These are phyloP conservation scores for Emmonsiellopsis sp. DNA, from an alignment of 2,329 filamentous ascomycete genomes.

Conservation along the genomic window DNA sequence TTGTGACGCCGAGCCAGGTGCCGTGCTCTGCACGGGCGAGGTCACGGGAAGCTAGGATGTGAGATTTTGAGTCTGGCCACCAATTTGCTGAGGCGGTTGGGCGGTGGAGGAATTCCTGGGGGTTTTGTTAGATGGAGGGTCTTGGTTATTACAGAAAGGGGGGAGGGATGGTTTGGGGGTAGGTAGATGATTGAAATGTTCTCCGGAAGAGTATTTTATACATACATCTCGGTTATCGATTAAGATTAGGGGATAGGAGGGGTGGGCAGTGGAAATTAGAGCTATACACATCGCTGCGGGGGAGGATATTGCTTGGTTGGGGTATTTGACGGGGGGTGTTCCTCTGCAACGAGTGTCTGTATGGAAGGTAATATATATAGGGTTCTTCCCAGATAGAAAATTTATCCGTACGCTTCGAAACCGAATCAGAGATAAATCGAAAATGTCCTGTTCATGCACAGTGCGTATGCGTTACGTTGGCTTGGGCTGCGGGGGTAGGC, in stretches of 20 bases:
- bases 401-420: too few relatives aligned
- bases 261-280: constrained; percentile 65
- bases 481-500: too few relatives aligned
- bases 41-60: constrained; percentile 54
- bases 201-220: not conserved
- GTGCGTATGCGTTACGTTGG: too few relatives aligned
- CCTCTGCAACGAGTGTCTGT: not conserved
- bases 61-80: constrained; percentile 47
- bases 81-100: constrained; percentile 50
- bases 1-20: constrained; percentile 56
- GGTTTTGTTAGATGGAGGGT: constrained; percentile 3
- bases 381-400: too few relatives aligned
- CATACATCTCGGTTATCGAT: constrained; percentile 66
- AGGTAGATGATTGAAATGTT: not conserved
- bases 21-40: constrained; percentile 50
- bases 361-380: not conserved
- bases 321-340: not conserved
- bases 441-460: too few relatives aligned
- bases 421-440: too few relatives aligned
- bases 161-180: not conserved
- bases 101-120: constrained; percentile 51
- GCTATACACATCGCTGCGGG: constrained; percentile 60
- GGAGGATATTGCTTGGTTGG: not conserved
- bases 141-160: not conserved
- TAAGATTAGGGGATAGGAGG: constrained; percentile 63